Evolutionary conservation across 2,329 filamentous ascomycete species (phyloP), one percentile per base, ranked within the genome.

Genomic region (Ophiostoma montium): DNA sequence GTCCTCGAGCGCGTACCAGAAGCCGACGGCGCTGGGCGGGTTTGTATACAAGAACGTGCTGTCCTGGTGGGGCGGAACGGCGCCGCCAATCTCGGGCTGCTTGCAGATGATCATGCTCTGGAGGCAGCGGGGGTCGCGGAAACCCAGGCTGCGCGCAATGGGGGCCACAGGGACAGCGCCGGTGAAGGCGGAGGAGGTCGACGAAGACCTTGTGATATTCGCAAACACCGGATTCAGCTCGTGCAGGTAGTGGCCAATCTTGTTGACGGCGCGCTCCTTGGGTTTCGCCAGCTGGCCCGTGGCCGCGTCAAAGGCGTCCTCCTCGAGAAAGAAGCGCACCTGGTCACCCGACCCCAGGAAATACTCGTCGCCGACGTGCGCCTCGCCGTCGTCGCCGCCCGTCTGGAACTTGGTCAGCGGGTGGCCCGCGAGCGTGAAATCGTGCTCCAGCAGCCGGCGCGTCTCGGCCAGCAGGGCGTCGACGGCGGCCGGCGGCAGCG

Each of bases 81-180:
- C 84, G 19, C 86, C 90, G 27, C 92, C 92, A 48, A 96, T 95
- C 66, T 94, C 86, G 19, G 92, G 89, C 67, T 95, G 90, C 66
- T 98, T 98, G 76, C 88, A 95, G 58, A 98, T 96, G 27, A 96
- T 75, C 92, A 98, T 98, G 63, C 84, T 92, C 70, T 98, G 92
- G 47, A 98, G 71, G 52, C 74, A 77, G 18, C 83, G 71, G 2
- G 89, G 86, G 63, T 94, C 86, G 5, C 57, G 59, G 68, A 88
- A 95, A 2, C 83, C 83, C 11, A 95, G 71, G 9, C 74, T 74
- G 41, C 70, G 68, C 1, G 88, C 87, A 13, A 95, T 77, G 0
- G 74, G 78, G 0, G 69, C 71, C 0, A 75, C 74, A 45, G 62
- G 58, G 32, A 59, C 62, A n/a, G 35, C 78, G 16, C 45, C 46